A percentile compares a stretch with the other conserved stretches of the same genome.
Conservation (phyloP, 2,329 filamentous ascomycete genomes). For the Penicillium sp. region DNA sequence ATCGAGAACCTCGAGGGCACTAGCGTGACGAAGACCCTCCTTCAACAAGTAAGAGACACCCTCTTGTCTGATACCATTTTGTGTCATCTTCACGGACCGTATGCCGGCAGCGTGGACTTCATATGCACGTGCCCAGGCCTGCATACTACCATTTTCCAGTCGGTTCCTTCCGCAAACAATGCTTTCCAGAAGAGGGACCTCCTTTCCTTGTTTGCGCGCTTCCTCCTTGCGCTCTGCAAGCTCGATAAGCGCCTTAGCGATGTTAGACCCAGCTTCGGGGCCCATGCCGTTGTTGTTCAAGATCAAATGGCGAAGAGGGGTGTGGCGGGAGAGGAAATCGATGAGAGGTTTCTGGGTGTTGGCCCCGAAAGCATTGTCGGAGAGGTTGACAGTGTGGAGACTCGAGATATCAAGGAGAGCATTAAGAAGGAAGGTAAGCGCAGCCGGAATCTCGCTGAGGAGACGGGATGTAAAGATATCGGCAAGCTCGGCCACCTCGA, state of each 20-base stretch:
- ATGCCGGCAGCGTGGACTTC: conserved; percentile 77
- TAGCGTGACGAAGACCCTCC: conserved; percentile 75
- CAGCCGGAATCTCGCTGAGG: conserved; percentile 89
- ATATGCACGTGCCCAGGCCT: conserved; percentile 88
- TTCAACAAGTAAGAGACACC: conserved; percentile 82
- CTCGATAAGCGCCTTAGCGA: conserved; percentile 83
- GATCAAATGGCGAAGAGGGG: conserved; percentile 89
- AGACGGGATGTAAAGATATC: conserved; percentile 98
- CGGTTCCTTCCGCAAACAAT: conserved; percentile 96
- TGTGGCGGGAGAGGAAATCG: conserved; percentile 85
- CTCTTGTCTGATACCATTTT: conserved; percentile 95
- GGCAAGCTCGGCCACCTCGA: conserved; percentile 84
- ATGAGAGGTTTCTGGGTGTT: conserved; percentile 93
- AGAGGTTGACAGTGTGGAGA: conserved; percentile 90
- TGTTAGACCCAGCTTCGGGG: conserved; percentile 83
- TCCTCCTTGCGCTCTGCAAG: conserved; percentile 84
- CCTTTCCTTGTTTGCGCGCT: conserved; percentile 64
- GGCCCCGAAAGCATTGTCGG: conserved; percentile 96
- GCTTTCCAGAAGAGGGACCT: conserved; percentile 87
- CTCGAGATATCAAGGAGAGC: conserved; percentile 84
- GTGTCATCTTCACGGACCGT: conserved; percentile 92
- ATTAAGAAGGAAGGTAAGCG: conserved; percentile 81
- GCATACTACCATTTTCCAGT: conserved; percentile 95
- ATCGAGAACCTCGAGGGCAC: conserved; percentile 75
- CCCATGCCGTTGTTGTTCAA: conserved; percentile 98